Evolutionary conservation across 768 basidiomycete genomes (phyloP), one percentile per base, ranked within the genome.

Genomic region (Butyriboletus loyo): DNA sequence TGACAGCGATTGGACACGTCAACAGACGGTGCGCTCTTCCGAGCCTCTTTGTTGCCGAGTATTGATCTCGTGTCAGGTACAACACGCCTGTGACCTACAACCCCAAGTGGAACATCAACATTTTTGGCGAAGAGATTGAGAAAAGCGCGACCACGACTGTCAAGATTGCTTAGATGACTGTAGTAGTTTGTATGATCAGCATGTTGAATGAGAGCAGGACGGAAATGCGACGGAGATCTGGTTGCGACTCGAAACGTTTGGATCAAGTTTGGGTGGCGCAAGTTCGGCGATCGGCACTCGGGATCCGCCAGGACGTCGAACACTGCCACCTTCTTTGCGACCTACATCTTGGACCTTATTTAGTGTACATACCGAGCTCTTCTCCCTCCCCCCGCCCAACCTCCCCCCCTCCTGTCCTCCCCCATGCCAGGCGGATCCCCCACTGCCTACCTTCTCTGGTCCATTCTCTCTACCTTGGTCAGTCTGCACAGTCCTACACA

Each of bases 371-470:
- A 37, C n/a, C 10, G 5, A 1, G 6, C 7, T 5, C 27, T 21
- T 31, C 19, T 24, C 25, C 32, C 24, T 28, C n/a, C 31, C 32
- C n/a, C 21, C 30, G 36, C 36, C 36, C 10, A 37, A 37, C 7
- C 36, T 31, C 45, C 22, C 22, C 36, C 34, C n/a, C n/a, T 7
- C 32, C n/a, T 6, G 2, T 21, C 21, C 24, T 17, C 37, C 51
- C 73, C 63, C 70, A 90, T 91, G 88, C 81, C 80, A 69, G 78
- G 75, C 69, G 86, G 86, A 59, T 89, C 87, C 41, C 80, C 87
- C 9, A 77, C 87, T 22, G 85, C 85, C 50, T 89, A 81, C 66
- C 77, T 90, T 39, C 79, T 88, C 46, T 91, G 89, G 89, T 80
- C 87, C 50, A 78, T 89, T 34, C 75, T 90, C 53, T 74, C 87